A percentile compares a stretch with the other conserved stretches of the same genome.
These are phyloP conservation scores for Paramecium tetraurelia DNA, from an alignment of 73 alveolate species.

Conservation along the genomic window DNA sequence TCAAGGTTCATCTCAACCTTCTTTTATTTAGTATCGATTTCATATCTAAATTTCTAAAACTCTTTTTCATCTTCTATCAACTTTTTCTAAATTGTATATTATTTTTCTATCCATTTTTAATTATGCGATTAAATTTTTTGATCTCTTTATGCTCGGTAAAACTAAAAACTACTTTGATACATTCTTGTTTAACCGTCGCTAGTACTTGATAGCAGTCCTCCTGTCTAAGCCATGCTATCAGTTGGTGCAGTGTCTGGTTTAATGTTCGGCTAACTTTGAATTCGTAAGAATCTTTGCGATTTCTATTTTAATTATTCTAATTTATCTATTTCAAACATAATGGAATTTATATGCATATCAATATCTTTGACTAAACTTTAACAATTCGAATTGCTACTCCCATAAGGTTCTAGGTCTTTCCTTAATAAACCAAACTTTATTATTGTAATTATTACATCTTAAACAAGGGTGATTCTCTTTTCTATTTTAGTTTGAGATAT, in stretches of 20 bases:
- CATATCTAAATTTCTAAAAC: neutral
- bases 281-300: neutral
- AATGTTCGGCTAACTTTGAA: neutral
- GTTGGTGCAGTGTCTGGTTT: conserved; percentile 8
- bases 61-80: neutral
- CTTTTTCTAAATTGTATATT: neutral
- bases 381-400: neutral
- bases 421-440: neutral
- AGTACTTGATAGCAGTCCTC: neutral
- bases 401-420: neutral
- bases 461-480: neutral
- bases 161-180: neutral
- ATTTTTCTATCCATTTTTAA: conserved; percentile 28
- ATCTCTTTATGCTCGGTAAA: conserved; percentile 26
- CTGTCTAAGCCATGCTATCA: neutral
- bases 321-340: conserved; percentile 29
- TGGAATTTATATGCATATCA: conserved; percentile 40
- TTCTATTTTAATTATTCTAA: neutral
- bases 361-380: neutral
- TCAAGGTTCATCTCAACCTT: neutral
- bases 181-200: neutral
- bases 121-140: neutral
- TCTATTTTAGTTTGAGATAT: neutral
- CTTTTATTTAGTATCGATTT: neutral
- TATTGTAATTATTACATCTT: neutral